Base-by-base conservation (phyloP, 2,329 filamentous ascomycete species). In the Zymoseptoria tritici region DNA sequence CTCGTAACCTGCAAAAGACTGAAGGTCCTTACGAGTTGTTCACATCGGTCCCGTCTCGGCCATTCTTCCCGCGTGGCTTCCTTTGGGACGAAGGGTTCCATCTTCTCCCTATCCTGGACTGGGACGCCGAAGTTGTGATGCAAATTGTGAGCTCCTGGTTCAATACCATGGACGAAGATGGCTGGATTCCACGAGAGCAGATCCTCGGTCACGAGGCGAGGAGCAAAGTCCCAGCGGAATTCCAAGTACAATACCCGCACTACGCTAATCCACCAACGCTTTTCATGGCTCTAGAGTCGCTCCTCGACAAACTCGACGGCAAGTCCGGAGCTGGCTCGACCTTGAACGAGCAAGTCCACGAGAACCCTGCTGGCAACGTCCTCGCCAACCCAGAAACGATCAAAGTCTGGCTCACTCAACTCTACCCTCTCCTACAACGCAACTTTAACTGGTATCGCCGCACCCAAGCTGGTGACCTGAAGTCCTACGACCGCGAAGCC, bases 61-160 rank as follows among this genome's bases (percentile, higher is more conserved):
- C 94, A 0, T 99, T 99, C 79, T 99, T 99, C 76, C 94, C 94
- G 1, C 84, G 94, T 62, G 94, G 94, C 0, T 99, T 99, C 73
- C 81, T 97, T 3, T 99, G 94, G 94, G 94, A 99, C 69, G 94
- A 99, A 74, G 94, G 94, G 0, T 99, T 97, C 76, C 94, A 99
- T 71, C 80, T 99, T 42, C 79, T 96, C 54, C 92, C 92, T 1
- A 87, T 99, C 57, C 83, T 91, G 20, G 93, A 99, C 66, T 99
- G 92, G 89, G 94, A 99, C 72, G 85, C 91, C 56, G 92, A 97
- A 70, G 81, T 97, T 56, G 86, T 90, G 0, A 79, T 86, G 55
- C 91, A 97, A 64, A 91, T 99, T 65, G 83, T 97, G 63, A 90
- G 88, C 77, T 96, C 90, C 75, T 99, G 94, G 94, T 95, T 95